Evolutionary conservation across 2,329 filamentous ascomycete genomes (phyloP).

Genomic region (Apiospora rasikravindrae): DNA sequence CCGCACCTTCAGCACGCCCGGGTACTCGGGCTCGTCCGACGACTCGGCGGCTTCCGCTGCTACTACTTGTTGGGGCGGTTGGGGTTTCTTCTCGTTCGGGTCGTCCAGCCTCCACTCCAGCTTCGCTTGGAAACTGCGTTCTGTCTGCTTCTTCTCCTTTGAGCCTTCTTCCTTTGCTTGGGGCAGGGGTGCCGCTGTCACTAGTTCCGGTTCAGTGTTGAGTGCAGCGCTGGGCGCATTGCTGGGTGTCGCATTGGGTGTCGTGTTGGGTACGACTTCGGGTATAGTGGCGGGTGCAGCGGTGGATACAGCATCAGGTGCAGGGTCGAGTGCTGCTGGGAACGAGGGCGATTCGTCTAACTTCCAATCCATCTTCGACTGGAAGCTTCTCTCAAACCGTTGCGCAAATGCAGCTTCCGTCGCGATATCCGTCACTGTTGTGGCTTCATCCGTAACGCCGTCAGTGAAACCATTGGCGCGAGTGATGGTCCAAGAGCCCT

Average conservation of each 20-base stretch:
- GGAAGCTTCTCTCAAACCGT: conserved; percentile 48
- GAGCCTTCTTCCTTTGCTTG: conserved; percentile 24
- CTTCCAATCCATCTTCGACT: conserved; percentile 56
- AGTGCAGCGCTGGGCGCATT: not conserved
- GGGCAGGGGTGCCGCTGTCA: not conserved
- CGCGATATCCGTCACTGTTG: not conserved
- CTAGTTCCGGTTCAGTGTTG: not conserved
- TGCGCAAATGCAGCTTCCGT: conserved; percentile 25
- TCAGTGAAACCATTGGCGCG: conserved; percentile 35
- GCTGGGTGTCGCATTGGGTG: too few relatives aligned
- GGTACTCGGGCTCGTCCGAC: conserved; percentile 64
- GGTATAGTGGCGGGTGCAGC: not conserved
- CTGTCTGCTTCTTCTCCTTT: conserved; percentile 34
- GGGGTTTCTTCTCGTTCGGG: conserved; percentile 43
- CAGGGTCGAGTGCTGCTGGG: conserved; percentile 21
- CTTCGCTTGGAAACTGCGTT: conserved; percentile 59
- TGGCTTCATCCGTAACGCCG: not conserved
- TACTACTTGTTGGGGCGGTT: not conserved
- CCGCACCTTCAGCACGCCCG: conserved; percentile 87
- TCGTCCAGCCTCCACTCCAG: conserved; percentile 54
- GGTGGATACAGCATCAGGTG: conserved; percentile 18
- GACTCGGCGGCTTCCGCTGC: conserved; percentile 38
- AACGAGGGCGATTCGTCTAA: conserved; percentile 42
- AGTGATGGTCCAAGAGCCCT: conserved; percentile 47
- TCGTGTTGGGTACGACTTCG: conserved; percentile 17